These are phyloP conservation scores for Phialophora verrucosa DNA, from an alignment of 2,329 filamentous ascomycete genomes.

Conservation along the genomic window DNA sequence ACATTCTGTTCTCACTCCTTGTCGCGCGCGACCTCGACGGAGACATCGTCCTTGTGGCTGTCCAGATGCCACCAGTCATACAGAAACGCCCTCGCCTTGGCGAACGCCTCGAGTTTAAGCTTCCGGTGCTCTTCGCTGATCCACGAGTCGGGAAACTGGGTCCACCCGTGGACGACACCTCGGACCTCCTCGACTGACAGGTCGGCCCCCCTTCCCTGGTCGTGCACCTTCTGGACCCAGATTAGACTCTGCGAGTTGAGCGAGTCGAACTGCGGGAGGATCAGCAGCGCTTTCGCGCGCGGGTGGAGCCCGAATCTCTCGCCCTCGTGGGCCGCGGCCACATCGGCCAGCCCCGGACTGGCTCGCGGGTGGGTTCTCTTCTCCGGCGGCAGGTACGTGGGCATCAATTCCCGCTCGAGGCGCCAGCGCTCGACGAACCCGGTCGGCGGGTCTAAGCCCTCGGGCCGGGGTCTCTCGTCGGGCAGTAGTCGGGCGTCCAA, in stretches of 20 bases:
- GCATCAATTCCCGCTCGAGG: constrained; percentile 38
- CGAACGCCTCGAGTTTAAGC: constrained; percentile 31
- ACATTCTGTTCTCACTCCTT: not conserved
- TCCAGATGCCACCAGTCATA: constrained; percentile 24
- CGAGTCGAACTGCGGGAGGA: constrained; percentile 39
- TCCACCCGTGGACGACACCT: constrained; percentile 39
- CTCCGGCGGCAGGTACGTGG: constrained; percentile 37
- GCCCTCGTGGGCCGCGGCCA: constrained; percentile 13
- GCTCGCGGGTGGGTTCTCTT: constrained; percentile 33
- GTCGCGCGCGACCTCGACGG: constrained; percentile 11
- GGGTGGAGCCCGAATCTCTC: constrained; percentile 33
- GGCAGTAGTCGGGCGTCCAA: constrained; percentile 37
- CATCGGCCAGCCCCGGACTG: constrained; percentile 36
- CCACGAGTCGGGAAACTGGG: constrained; percentile 40
- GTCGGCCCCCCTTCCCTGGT: constrained; percentile 32
- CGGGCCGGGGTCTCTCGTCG: constrained; percentile 35
- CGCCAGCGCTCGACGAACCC: constrained; percentile 35
- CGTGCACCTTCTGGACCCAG: constrained; percentile 37
- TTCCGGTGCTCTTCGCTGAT: constrained; percentile 29
- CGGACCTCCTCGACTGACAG: constrained; percentile 36
- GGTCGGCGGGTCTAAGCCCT: constrained; percentile 32
- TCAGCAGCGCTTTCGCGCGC: constrained; percentile 36
- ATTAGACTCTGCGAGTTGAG: constrained; percentile 34
- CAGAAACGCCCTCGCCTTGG: constrained; percentile 27
- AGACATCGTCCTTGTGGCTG: constrained; percentile 5